Evolutionary conservation across 257 asterid species (phyloP), one percentile per base, ranked within the genome.

Genomic region (Lycium ferocissimum): DNA sequence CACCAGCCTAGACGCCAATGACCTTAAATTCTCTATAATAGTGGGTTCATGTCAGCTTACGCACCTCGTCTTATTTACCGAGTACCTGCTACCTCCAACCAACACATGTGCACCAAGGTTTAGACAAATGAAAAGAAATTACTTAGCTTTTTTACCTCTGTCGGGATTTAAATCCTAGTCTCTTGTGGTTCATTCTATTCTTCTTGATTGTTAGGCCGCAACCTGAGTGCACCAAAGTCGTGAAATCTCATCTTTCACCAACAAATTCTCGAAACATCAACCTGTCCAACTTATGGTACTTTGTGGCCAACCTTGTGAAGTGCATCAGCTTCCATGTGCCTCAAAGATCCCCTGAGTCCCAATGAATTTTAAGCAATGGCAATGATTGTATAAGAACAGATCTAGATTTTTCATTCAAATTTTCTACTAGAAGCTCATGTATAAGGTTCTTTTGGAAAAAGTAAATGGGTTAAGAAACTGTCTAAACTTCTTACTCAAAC

Each of bases 391-490:
- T 38, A 33, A 65, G 72, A 67, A 71, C 56, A 18, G 40, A 17
- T 3, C 56, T 9, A 17, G 14, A 18, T 9, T 72, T 72, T 43
- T n/a, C 18, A n/a, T 5, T n/a, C 12, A n/a, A 72, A n/a, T n/a
- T 22, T 45, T 49, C 80, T 72, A 45, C 9, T 45, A 45, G 80
- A 45, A 72, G 79, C 79, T 72, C 3, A 12, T 45, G 40, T 33
- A 11, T 63, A 33, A 12, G 40, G 17, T 22, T 3, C 71, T 65
- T 26, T 11, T 4, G 38, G 58, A 45, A 72, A 72, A n/a, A 45
- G n/a, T 72, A 72, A 45, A 72, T 72, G 80, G 51, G 54, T 72
- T 72, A 72, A 72, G 58, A 72, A 45, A 45, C 59, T n/a, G 9
- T 72, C 18, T 72, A 7, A 45, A 45, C n/a, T 12, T 72, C 45